Evolutionary conservation across 1,284 basidiomycete species (phyloP).

Genomic region (Apiotrichum gracile): DNA sequence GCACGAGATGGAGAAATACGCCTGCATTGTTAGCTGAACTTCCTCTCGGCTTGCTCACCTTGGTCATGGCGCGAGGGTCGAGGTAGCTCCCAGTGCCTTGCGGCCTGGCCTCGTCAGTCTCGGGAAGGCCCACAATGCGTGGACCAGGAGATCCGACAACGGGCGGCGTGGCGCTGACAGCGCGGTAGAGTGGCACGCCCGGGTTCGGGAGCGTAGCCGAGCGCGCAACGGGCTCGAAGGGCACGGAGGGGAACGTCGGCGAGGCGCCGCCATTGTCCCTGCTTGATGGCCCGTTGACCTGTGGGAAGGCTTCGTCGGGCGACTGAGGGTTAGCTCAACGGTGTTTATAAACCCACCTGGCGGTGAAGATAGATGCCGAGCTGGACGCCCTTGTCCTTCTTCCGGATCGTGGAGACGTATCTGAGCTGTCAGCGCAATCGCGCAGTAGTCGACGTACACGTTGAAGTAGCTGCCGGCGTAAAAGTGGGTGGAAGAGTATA

Average conservation of each 20-base stretch:
- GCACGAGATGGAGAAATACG: slow-evolving; percentile 77
- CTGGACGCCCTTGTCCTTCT: slow-evolving; percentile 63
- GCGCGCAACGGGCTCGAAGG: neutral
- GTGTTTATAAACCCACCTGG: slow-evolving; percentile 48
- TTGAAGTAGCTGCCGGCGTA: slow-evolving; percentile 46
- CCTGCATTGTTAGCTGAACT: slow-evolving; percentile 19
- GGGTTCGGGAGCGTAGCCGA: slow-evolving; percentile 1
- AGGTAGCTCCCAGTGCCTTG: slow-evolving; percentile 35
- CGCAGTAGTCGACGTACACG: slow-evolving; percentile 54
- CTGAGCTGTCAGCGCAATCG: slow-evolving; percentile 44
- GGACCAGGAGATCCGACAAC: slow-evolving; percentile 7
- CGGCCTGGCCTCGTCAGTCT: slow-evolving; percentile 4
- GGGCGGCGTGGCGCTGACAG: slow-evolving; percentile 12
- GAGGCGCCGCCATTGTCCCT: neutral
- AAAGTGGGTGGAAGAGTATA: slow-evolving; percentile 51
- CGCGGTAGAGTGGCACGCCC: slow-evolving; percentile 7
- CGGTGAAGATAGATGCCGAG: slow-evolving; percentile 86
- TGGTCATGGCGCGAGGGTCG: slow-evolving; percentile 46
- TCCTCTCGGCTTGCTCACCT: slow-evolving; percentile 18
- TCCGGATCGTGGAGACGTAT: slow-evolving; percentile 76
- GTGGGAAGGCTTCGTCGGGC: slow-evolving; percentile 52
- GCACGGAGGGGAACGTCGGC: neutral
- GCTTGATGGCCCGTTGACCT: slow-evolving; percentile 2
- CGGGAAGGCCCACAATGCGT: slow-evolving; percentile 1
- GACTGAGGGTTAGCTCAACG: slow-evolving; percentile 5